These are phyloP conservation scores for Pinus taeda DNA, from an alignment of 75 land plant species.

Conservation along the genomic window DNA sequence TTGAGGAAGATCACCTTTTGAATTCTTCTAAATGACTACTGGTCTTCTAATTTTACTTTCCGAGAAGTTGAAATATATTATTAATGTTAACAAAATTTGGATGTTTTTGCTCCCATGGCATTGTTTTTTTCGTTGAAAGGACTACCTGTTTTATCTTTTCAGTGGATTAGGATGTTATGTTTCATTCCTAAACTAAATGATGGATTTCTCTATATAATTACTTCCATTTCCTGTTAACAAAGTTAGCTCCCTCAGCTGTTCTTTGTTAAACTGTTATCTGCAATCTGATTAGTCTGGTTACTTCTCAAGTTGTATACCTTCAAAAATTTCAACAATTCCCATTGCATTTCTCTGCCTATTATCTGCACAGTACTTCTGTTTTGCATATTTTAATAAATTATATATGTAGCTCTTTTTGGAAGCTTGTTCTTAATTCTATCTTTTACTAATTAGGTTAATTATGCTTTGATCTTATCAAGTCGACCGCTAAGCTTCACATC, in stretches of 20 bases:
- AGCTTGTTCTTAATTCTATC: background rate
- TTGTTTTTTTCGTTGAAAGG: background rate
- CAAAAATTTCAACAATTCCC: background rate
- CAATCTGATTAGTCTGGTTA: background rate
- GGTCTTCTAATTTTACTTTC: background rate
- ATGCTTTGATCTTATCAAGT: background rate
- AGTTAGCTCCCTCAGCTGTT: background rate
- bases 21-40: background rate
- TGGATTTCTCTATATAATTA: background rate
- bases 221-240: background rate
- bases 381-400: background rate
- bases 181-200: background rate
- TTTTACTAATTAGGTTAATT: conserved; percentile 1
- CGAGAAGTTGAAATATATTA: background rate
- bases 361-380: background rate
- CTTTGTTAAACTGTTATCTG: background rate
- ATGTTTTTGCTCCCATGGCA: background rate
- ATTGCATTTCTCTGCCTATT: background rate
- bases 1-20: background rate
- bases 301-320: background rate
- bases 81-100: background rate
- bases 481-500: background rate
- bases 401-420: background rate
- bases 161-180: background rate
- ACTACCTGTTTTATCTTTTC: background rate